These are phyloP conservation scores for Macrocystidia cucumis DNA, from an alignment of 1,284 basidiomycete genomes.

Conservation along the genomic window DNA sequence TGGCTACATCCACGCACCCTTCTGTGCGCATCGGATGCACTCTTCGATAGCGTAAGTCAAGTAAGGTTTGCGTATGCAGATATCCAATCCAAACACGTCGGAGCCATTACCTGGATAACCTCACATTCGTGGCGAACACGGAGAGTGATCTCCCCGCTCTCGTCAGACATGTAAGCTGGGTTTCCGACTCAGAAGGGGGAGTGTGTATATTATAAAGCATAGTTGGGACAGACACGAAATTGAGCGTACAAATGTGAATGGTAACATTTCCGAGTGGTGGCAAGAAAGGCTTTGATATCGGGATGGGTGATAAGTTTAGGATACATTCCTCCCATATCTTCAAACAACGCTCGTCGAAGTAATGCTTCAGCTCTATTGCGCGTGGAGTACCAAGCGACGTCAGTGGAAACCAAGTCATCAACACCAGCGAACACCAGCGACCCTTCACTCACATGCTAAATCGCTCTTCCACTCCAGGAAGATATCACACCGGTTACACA, in stretches of 20 bases:
- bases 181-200: slow-evolving; percentile 56
- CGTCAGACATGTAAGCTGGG: slow-evolving; percentile 72
- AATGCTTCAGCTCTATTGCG: slow-evolving; percentile 77
- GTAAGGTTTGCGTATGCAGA: slow-evolving; percentile 95
- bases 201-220: not conserved
- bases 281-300: slow-evolving; percentile 91
- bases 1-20: slow-evolving; percentile 32
- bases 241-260: slow-evolving; percentile 82
- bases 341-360: slow-evolving; percentile 85
- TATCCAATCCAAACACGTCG: slow-evolving; percentile 87
- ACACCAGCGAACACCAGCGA: slow-evolving; percentile 5
- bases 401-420: slow-evolving; percentile 1
- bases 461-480: slow-evolving; percentile 88
- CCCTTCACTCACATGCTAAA: slow-evolving; percentile 76
- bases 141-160: slow-evolving; percentile 81
- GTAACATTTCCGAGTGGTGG: slow-evolving; percentile 92
- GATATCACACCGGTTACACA: slow-evolving; percentile 90
- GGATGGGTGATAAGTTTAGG: slow-evolving; percentile 93
- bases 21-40: slow-evolving; percentile 73
- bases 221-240: not conserved
- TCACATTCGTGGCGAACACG: slow-evolving; percentile 92
- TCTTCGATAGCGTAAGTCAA: slow-evolving; percentile 92
- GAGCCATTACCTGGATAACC: slow-evolving; percentile 63
- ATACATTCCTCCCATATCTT: slow-evolving; percentile 95
- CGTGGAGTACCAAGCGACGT: too few relatives aligned